Conservation (phyloP, 108 stramenopile species). For the Cyclotella atomus region DNA sequence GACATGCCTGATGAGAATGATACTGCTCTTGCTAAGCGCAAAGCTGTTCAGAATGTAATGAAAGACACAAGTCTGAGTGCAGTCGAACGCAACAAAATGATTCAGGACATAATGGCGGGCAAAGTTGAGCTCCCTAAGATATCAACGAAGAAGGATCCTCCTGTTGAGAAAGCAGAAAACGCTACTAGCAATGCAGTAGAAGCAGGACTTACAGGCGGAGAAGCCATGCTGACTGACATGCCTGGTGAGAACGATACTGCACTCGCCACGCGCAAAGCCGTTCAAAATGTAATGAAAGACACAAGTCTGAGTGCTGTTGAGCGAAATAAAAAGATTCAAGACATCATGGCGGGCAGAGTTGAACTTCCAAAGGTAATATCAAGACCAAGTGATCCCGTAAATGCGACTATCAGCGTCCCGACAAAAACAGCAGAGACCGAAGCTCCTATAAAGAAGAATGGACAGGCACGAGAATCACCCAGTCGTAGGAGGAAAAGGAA, state of each 20-base stretch:
- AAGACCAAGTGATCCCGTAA: background rate
- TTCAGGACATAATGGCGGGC: constrained; percentile 21
- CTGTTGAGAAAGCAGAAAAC: too few species aligned
- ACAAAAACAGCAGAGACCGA: background rate
- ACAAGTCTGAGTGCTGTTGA: constrained; percentile 10
- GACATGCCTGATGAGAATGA: constrained; percentile 20
- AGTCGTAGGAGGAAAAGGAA: background rate
- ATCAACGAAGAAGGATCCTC: background rate
- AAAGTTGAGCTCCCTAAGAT: constrained; percentile 2
- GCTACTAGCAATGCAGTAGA: background rate
- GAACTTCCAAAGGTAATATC: constrained; percentile 4
- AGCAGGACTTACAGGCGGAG: constrained; percentile 5
- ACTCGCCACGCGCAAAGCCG: constrained; percentile 13
- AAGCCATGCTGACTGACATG: constrained; percentile 28
- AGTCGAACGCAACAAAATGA: constrained; percentile 15
- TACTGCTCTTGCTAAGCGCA: constrained; percentile 12
- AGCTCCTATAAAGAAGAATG: background rate
- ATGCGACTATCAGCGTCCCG: background rate
- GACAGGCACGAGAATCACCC: background rate
- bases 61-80: constrained; percentile 10
- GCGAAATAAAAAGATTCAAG: constrained; percentile 25
- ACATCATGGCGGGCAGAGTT: constrained; percentile 16
- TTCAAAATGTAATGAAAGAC: constrained; percentile 11
- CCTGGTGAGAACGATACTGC: constrained; percentile 9
- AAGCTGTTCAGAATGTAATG: constrained; percentile 12